Base-by-base conservation (phyloP, 2,329 filamentous ascomycete species). In the Talaromyces sp. region DNA sequence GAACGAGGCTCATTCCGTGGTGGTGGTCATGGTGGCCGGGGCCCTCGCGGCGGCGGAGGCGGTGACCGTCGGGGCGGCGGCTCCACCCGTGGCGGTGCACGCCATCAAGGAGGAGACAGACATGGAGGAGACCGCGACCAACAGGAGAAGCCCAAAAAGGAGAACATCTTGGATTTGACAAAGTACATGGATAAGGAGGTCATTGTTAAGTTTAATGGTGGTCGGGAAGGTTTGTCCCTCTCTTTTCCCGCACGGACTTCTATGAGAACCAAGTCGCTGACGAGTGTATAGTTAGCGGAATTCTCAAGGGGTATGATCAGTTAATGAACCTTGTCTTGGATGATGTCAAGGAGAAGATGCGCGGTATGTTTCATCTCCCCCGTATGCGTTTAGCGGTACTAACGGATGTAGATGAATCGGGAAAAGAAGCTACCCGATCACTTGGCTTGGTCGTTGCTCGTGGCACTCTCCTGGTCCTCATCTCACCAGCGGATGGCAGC, bases 171-270 rank as follows among this genome's bases (percentile, higher is more conserved):
- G 62, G 94, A 99, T 75, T 80, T 99, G 73, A 88, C 85, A 76
- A 97, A 97, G 82, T 99, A 98, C 79, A 93, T 97, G 90, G 93
- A 99, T 79, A 96, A 97, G 86, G 86, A 90, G 75, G 92, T 99
- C 71, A 90, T 86, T 10, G 93, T 99, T 76, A 98, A 98, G 81
- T 98, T 99, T 79, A 97, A 92, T 74, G 95, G 95, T 48, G 95
- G 95, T 1, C 83, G 94, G 67, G 93, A 97, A 83, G 91, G 93
- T 95, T 75, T 67, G 84, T 76, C 60, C 62, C 22, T 61, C 16
- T 37, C 24, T 61, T 27, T 27, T 16, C 16, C 5, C 24, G n/a
- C 31, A 19, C 35, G 35, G 11, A 22, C 19, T 19, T 10, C 14
- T 9, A 35, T 3, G 19, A 3, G 14, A 22, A 22, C 19, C 6